Base-by-base conservation (phyloP, 1,139 yeast genomes). In the Geotrichum histeridarum region DNA sequence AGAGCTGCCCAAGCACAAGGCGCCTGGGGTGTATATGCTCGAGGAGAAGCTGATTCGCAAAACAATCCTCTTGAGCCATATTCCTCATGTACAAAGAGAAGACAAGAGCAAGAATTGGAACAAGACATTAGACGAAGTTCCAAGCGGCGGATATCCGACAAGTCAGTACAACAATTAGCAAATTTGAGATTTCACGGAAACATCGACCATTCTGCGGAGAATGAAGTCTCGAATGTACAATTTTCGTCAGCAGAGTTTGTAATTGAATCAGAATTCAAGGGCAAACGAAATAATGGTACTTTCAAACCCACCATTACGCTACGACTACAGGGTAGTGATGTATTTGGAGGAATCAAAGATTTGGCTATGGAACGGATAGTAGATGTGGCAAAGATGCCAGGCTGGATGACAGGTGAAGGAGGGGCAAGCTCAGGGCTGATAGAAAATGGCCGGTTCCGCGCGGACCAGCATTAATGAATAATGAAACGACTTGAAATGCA, bases 351-450 rank as follows among this genome's bases (percentile, higher is more conserved):
- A 0, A 64, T 89, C 42, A 90, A 86, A 66, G 84, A 86, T 61
- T 72, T 88, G 38, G 80, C 90, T n/a, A 81, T 74, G 4, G 63
- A 72, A 14, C 81, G 79, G 47, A 63, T 77, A 0, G 65, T 84
- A 1, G 78, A 86, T 61, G 79, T 86, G 0, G 70, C 73, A 14
- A 72, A 64, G 0, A 69, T 86, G 32, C 96, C 96, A 0, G 77
- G 80, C 17, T 88, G 91, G 91, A 66, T 88, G 43, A 83, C 95
- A 1, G 96, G 96, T 1, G 93, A 86, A 65, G 84, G 83, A 60
- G 86, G 83, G 0, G 65, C 58, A 1, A 62, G 63, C 9, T 70
- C 78, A 45, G 89, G 89, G 0, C 63, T 61, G 0, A 72, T 83
- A 6, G 68, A 63, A 48, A 71, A 81, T 61, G 83, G 82, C 0